Conservation (phyloP, 768 basidiomycete genomes). For the Agrocybe pediades region DNA sequence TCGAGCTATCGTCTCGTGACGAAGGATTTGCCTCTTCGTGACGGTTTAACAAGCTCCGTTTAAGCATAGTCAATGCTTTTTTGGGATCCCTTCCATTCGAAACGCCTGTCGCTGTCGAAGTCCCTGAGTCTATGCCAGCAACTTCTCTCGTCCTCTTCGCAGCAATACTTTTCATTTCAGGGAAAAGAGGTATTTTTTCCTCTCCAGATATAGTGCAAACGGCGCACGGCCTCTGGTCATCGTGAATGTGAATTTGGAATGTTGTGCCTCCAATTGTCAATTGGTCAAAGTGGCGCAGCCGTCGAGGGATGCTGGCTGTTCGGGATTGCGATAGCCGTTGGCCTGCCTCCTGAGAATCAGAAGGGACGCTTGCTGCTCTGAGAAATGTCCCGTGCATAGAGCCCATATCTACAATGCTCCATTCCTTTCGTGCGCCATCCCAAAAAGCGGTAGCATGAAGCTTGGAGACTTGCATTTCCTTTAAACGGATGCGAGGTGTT, state of each 20-base stretch:
- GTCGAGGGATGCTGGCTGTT: constrained; percentile 67
- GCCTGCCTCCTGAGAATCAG: constrained; percentile 31
- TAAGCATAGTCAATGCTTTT: constrained; percentile 67
- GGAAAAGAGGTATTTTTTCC: constrained; percentile 65
- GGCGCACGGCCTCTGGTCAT: constrained; percentile 57
- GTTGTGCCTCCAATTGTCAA: constrained; percentile 72
- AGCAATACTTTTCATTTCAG: constrained; percentile 23
- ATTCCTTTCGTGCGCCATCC: constrained; percentile 58
- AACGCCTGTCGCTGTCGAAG: constrained; percentile 18
- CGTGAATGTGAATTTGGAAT: constrained; percentile 72
- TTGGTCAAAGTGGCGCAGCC: constrained; percentile 62
- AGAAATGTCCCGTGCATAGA: constrained; percentile 84
- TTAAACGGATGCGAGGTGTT: constrained; percentile 69
- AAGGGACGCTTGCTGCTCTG: constrained; percentile 27
- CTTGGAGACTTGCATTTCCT: constrained; percentile 86
- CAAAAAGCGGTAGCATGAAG: constrained; percentile 76
- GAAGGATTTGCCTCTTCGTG: constrained; percentile 30
- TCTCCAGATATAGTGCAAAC: constrained; percentile 55
- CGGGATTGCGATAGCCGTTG: constrained; percentile 64
- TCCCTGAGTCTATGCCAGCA: constrained; percentile 27
- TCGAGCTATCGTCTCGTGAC: constrained; percentile 12
- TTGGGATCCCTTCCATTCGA: constrained; percentile 49
- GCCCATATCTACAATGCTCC: constrained; percentile 84
- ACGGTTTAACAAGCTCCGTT: constrained; percentile 60
- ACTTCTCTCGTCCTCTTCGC: constrained; percentile 29